Evolutionary conservation across 2,329 filamentous ascomycete species (phyloP).

Genomic region (Neonectria neomacrospora): DNA sequence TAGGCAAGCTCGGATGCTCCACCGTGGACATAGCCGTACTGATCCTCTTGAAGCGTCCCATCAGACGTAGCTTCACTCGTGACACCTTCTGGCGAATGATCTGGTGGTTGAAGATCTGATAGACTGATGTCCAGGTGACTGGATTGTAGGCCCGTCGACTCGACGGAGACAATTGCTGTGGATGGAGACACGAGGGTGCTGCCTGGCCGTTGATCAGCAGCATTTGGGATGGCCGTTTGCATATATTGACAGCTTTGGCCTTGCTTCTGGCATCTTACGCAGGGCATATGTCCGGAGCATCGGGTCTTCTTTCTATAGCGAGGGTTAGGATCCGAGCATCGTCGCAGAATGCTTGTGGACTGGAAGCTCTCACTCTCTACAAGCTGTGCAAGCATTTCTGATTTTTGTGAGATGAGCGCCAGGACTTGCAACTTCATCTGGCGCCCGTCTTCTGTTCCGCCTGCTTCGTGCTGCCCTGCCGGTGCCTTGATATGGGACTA

Average conservation of each 20-base stretch:
- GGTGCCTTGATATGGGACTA: constrained; percentile 8
- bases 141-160: no score
- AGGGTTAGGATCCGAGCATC: no score
- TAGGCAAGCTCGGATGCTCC: no score
- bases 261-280: constrained; percentile 15
- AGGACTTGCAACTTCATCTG: neutral
- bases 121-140: no score
- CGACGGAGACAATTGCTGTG: no score
- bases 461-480: neutral
- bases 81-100: no score
- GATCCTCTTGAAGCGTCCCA: no score
- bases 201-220: neutral
- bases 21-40: no score
- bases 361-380: constrained; percentile 8
- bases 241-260: constrained; percentile 17
- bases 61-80: no score
- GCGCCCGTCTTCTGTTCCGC: constrained; percentile 1
- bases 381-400: constrained; percentile 5
- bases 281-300: constrained; percentile 16
- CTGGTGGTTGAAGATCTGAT: no score
- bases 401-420: neutral
- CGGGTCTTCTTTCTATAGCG: constrained; percentile 3
- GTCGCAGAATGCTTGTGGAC: no score
- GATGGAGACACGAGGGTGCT: no score
- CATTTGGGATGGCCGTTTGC: neutral